Conservation (phyloP, 2,329 filamentous ascomycete genomes). For the Aspergillus sp. region DNA sequence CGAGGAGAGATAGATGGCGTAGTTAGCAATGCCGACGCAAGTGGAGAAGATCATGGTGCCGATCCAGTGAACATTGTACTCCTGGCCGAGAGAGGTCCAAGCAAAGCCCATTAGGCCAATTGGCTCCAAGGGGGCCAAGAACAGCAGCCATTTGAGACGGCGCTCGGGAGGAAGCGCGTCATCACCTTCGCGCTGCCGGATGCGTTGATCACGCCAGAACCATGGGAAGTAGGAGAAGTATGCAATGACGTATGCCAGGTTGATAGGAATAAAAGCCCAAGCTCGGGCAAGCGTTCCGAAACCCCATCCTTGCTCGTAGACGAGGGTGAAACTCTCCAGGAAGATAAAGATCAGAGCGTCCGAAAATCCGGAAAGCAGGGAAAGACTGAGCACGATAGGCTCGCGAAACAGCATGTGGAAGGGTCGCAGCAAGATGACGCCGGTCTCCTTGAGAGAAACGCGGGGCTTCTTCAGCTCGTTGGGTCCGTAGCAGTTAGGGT, state of each 20-base stretch:
- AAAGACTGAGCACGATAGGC: constrained; percentile 71
- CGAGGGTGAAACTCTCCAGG: constrained; percentile 67
- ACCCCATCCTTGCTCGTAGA: constrained; percentile 36
- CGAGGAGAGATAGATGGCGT: constrained; percentile 72
- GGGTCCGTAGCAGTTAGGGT: constrained; percentile 67
- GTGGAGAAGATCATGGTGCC: constrained; percentile 64
- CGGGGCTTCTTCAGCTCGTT: constrained; percentile 50
- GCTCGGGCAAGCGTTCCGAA: constrained; percentile 18
- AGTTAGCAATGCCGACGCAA: constrained; percentile 72
- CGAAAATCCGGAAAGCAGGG: constrained; percentile 69
- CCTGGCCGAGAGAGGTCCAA: constrained; percentile 65
- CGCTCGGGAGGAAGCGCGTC: constrained; percentile 61
- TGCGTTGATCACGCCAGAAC: constrained; percentile 44
- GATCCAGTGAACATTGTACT: constrained; percentile 64
- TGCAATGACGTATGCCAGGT: constrained; percentile 57
- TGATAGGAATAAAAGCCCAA: constrained; percentile 31
- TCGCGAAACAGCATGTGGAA: constrained; percentile 74
- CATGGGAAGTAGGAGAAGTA: constrained; percentile 55
- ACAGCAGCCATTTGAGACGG: constrained; percentile 65
- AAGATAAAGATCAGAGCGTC: constrained; percentile 78
- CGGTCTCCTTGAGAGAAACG: constrained; percentile 44
- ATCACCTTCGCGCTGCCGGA: constrained; percentile 44
- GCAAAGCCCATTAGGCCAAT: constrained; percentile 71
- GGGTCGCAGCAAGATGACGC: constrained; percentile 59
- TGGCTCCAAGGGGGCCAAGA: constrained; percentile 59